Evolutionary conservation across 2,329 filamentous ascomycete genomes (phyloP), one percentile per base, ranked within the genome.

Genomic region (Botryosphaeria agaves): DNA sequence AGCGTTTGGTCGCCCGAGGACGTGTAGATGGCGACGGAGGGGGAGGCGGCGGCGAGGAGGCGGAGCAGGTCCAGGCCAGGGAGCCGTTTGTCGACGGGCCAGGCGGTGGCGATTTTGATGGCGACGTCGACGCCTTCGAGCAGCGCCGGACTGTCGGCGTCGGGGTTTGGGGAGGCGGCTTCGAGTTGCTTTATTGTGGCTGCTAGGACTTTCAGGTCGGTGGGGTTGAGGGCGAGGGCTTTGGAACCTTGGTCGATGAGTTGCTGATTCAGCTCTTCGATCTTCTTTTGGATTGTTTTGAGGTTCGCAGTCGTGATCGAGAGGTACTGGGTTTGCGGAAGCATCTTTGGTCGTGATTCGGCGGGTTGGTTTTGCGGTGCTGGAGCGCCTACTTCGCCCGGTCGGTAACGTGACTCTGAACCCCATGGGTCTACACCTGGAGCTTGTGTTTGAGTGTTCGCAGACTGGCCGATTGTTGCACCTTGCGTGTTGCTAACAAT

Each of bases 401-500:
- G 82, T 31, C 76, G 69, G 51, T 92, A 91, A 40, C 81, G 66
- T 31, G 72, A 69, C 40, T 87, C 82, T 12, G 73, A 74, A 5
- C 82, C 83, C 59, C 74, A 83, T 0, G 82, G 76, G 52, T 92
- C 81, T 19, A 70, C 59, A 2, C 65, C 66, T 11, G 58, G 52
- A 2, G 61, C 49, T 26, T 59, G 43, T 4, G 58, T 59, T 28
- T 65, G 57, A 11, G 49, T 45, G 30, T 61, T 49, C 40, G 47
- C 41, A 15, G 25, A 32, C 34, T 75, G 68, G 1, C 83, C 83
- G n/a, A 93, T 57, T 1, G 76, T 82, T 5, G 83, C 78, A 3
- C 84, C 85, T 55, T 87, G 72, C 1, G 85, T 92, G 46, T 95
- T 95, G 33, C 78, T 68, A 7, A 79, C 70, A 41, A 98, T 93